Evolutionary conservation across 768 basidiomycete species (phyloP), one percentile per base, ranked within the genome.

Genomic region (Boletus subparvulus): DNA sequence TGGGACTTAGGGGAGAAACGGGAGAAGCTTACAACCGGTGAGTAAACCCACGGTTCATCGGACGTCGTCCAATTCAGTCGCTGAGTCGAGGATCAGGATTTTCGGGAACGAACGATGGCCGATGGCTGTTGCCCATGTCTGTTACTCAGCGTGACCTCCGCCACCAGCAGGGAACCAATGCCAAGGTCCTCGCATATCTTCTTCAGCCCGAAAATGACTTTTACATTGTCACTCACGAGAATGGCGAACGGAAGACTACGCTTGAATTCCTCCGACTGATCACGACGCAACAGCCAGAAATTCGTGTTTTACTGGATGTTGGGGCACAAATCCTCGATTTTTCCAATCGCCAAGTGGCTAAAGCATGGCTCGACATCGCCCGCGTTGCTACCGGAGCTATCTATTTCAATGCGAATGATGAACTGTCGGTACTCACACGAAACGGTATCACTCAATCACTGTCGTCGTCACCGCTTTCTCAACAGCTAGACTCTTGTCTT

Each of bases 241-340:
- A 37, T 11, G 53, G 49, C 3, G 17, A 47, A n/a, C 33, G 54
- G 32, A 28, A 43, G 19, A 45, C 24, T 3, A 51, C 64, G 0
- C n/a, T 5, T 2, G 16, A 53, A 10, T 32, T 69, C 47, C 55
- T 80, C 32, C 26, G 57, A 3, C 46, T 65, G 21, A 14, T 83
- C 2, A 63, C 69, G 3, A 11, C 45, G 2, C 72, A 78, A 54
- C 48, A 49, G 0, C 75, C 76, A 0, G 59, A 67, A 12, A 69
- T 82, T 14, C 70, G 72, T 37, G 78, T 83, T 14, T 62, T 83
- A 24, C 64, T 83, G 4, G 82, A 84, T 50, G 79, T 83, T 9
- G 82, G 82, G 0, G 80, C 82, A 0, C 82, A 83, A 59, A 77
- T 83, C 52, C 70, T 83, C 4, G 81, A 83, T 41, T 58, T 78